phyloP scores from a whole-genome alignment of 352 stramenopile genomes.

The Pythium angustatum region DNA sequence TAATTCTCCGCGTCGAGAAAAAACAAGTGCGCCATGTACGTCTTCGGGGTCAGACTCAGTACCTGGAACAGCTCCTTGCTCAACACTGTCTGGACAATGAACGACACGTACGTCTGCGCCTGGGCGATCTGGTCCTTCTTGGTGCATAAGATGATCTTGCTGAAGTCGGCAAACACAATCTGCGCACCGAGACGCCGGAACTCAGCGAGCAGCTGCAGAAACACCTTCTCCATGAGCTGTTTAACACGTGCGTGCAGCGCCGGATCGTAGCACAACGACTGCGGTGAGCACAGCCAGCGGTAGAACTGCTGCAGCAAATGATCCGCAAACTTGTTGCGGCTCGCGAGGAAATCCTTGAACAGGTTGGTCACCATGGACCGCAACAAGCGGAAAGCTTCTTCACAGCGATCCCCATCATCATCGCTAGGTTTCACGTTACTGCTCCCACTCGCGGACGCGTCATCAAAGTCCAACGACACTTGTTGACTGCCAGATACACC shows the following conservation, averaged over 20 bases:
- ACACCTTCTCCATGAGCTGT: constrained; percentile 95
- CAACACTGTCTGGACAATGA: constrained; percentile 93
- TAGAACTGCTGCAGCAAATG: constrained; percentile 97
- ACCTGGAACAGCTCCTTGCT: constrained; percentile 85
- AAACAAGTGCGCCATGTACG: constrained; percentile 92
- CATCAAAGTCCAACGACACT: constrained; percentile 70
- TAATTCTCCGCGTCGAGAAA: constrained; percentile 98
- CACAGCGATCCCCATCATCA: constrained; percentile 71
- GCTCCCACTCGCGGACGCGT: constrained; percentile 5
- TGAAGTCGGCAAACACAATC: constrained; percentile 92
- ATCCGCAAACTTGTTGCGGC: constrained; percentile 92
- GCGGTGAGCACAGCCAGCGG: constrained; percentile 91
- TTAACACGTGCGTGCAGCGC: constrained; percentile 94
- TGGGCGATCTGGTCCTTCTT: constrained; percentile 75
- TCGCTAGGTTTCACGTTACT: constrained; percentile 17
- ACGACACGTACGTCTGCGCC: constrained; percentile 94
- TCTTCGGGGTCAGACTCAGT: constrained; percentile 67
- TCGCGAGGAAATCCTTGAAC: constrained; percentile 92
- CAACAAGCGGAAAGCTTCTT: constrained; percentile 91
- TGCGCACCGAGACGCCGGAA: constrained; percentile 92
- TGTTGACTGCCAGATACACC: constrained; percentile 46
- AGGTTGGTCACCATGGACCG: constrained; percentile 92
- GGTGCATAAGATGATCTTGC: constrained; percentile 69
- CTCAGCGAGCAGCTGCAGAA: constrained; percentile 92
- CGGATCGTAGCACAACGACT: constrained; percentile 94